A percentile compares a stretch with the other conserved stretches of the same genome.
phyloP scores from a whole-genome alignment of 139 green algal species.

The Micromonas commoda region DNA sequence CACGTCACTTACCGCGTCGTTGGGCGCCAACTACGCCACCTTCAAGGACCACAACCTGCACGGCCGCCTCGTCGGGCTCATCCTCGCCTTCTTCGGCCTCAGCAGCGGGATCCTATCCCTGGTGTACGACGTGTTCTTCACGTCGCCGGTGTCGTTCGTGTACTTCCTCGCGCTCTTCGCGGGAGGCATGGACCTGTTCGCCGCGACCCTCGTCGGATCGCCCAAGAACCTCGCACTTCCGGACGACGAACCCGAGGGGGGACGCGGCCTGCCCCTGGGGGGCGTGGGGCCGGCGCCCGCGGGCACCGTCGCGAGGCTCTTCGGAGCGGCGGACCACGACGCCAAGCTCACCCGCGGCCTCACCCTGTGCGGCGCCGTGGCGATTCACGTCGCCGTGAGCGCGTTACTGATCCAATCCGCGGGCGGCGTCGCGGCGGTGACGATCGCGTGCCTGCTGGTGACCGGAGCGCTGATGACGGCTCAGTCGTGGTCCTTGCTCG shows the following conservation, averaged over 20 bases:
- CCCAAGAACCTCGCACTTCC: not conserved
- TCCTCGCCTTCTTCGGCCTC: conserved; percentile 9
- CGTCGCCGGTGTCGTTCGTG: not conserved
- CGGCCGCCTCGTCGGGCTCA: conserved; percentile 1
- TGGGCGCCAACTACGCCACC: conserved; percentile 7
- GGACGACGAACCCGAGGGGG: not conserved
- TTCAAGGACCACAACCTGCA: not conserved
- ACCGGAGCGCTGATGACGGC: not conserved
- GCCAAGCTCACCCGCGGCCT: not conserved
- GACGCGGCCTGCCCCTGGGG: too few species aligned
- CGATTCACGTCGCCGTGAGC: not conserved
- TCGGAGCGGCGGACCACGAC: not conserved
- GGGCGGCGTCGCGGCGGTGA: not conserved
- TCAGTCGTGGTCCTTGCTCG: not conserved
- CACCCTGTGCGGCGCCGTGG: not conserved
- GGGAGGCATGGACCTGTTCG: not conserved
- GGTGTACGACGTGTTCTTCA: conserved; percentile 11
- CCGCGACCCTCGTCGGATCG: not conserved
- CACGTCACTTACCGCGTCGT: not conserved
- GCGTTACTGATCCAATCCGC: not conserved
- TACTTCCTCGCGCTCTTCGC: not conserved
- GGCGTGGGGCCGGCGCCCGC: too few species aligned
- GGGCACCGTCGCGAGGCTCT: not conserved
- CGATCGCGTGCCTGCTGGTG: not conserved
- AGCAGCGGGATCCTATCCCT: not conserved